These are phyloP conservation scores for Pseudevernia furfuracea DNA, from an alignment of 495 filamentous ascomycete genomes.

Conservation along the genomic window DNA sequence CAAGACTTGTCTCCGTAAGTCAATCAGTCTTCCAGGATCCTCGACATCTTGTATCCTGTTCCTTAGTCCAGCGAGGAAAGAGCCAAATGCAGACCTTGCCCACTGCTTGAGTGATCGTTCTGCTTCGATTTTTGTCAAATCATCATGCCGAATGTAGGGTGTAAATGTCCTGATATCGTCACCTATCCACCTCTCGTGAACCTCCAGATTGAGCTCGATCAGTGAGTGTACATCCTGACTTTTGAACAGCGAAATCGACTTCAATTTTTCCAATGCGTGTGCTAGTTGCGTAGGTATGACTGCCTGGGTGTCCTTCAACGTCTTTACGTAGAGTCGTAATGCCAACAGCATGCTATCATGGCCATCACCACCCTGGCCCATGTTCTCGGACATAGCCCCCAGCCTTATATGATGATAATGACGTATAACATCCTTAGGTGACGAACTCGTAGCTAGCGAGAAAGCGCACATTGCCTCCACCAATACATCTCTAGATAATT, in stretches of 20 bases:
- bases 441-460: conserved; percentile 72
- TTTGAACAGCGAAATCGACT: conserved; percentile 59
- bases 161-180: conserved; percentile 80
- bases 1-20: conserved; percentile 60
- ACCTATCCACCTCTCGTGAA: conserved; percentile 73
- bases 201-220: conserved; percentile 69
- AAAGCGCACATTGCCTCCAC: conserved; percentile 72
- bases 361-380: conserved; percentile 35
- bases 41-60: conserved; percentile 45
- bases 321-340: conserved; percentile 65
- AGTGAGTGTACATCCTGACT: conserved; percentile 57
- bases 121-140: conserved; percentile 58
- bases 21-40: conserved; percentile 59
- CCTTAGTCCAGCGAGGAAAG: conserved; percentile 52
- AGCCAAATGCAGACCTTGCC: conserved; percentile 62
- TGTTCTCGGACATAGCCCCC: conserved; percentile 53
- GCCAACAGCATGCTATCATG: conserved; percentile 49
- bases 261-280: conserved; percentile 61
- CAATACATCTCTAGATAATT: conserved; percentile 46
- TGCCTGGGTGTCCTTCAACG: conserved; percentile 65
- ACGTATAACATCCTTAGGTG: conserved; percentile 67
- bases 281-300: conserved; percentile 65
- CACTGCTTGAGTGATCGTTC: conserved; percentile 60
- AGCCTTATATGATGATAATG: conserved; percentile 74
- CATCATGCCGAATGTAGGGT: conserved; percentile 82